These are phyloP conservation scores for Avicennia marina DNA, from an alignment of 257 asterid genomes.

Conservation along the genomic window DNA sequence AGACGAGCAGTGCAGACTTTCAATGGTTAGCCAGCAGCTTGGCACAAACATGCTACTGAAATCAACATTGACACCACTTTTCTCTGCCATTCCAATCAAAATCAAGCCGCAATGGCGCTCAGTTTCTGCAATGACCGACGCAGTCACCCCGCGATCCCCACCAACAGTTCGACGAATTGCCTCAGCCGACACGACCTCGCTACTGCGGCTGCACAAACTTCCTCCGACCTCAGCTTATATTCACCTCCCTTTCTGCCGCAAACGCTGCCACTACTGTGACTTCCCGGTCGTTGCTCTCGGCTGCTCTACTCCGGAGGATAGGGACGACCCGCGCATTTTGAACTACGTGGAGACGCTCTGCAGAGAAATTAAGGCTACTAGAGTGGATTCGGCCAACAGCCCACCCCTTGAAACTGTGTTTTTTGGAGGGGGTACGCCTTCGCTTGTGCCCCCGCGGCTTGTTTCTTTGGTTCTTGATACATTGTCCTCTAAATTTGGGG, in stretches of 20 bases:
- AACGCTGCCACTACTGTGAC: slow-evolving; percentile 95
- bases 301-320: slow-evolving; percentile 4
- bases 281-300: slow-evolving; percentile 93
- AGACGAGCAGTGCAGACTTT: too few relatives aligned
- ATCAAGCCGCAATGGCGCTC: slow-evolving; percentile 9
- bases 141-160: slow-evolving; percentile 18
- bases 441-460: slow-evolving; percentile 75
- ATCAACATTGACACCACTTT: slow-evolving; percentile 38
- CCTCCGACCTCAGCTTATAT: slow-evolving; percentile 85
- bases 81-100: slow-evolving; percentile 31
- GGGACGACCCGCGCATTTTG: slow-evolving; percentile 59
- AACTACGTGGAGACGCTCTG: slow-evolving; percentile 60
- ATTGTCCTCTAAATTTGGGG: slow-evolving; percentile 52
- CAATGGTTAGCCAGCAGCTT: too few relatives aligned
- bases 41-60: slow-evolving; percentile 37
- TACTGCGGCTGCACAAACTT: slow-evolving; percentile 33
- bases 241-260: slow-evolving; percentile 98
- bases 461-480: slow-evolving; percentile 58
- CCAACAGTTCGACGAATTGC: slow-evolving; percentile 80
- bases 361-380: slow-evolving; percentile 68
- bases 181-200: slow-evolving; percentile 24
- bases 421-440: slow-evolving; percentile 95
- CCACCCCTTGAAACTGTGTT: slow-evolving; percentile 85
- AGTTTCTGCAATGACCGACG: neutral
- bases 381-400: slow-evolving; percentile 22